Conservation (phyloP, 2,329 filamentous ascomycete genomes). For the Shiraia sp. region DNA sequence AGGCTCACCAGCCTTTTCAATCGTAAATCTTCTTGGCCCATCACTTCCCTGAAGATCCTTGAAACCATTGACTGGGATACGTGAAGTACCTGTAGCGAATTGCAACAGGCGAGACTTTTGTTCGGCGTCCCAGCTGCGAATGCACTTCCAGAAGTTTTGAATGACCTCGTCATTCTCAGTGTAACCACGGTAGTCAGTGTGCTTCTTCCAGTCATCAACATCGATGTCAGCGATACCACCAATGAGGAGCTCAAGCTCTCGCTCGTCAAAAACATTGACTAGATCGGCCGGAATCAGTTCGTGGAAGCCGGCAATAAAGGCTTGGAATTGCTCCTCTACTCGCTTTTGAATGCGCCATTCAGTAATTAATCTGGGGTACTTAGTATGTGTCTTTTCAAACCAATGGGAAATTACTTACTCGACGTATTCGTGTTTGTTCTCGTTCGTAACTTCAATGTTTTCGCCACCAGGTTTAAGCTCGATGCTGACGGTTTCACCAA, state of each 20-base stretch:
- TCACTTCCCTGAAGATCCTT: slow-evolving; percentile 98
- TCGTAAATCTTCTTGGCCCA: slow-evolving; percentile 92
- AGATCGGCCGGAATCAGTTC: slow-evolving; percentile 95
- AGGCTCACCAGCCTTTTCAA: slow-evolving; percentile 94
- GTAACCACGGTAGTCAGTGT: slow-evolving; percentile 98
- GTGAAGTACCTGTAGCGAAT: slow-evolving; percentile 95
- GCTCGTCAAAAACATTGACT: slow-evolving; percentile 98
- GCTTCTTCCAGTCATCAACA: slow-evolving; percentile 99
- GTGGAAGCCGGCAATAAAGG: slow-evolving; percentile 96
- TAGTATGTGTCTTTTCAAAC: slow-evolving; percentile 10
- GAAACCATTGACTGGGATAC: slow-evolving; percentile 98
- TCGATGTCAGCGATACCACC: slow-evolving; percentile 99
- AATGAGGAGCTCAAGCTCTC: slow-evolving; percentile 93
- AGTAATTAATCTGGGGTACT: slow-evolving; percentile 72
- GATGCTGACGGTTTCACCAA: slow-evolving; percentile 91
- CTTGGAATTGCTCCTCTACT: slow-evolving; percentile 96
- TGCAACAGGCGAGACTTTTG: slow-evolving; percentile 96
- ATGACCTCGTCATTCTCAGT: slow-evolving; percentile 97
- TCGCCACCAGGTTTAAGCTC: slow-evolving; percentile 89
- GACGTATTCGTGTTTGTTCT: slow-evolving; percentile 99
- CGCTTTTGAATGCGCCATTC: slow-evolving; percentile 99
- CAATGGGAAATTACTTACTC: slow-evolving; percentile 61
- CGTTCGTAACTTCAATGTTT: slow-evolving; percentile 94
- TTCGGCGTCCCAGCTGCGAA: slow-evolving; percentile 95
- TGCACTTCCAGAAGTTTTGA: slow-evolving; percentile 98